Conservation (phyloP, 306 rosid species). For the Macrotyloma uniflorum region DNA sequence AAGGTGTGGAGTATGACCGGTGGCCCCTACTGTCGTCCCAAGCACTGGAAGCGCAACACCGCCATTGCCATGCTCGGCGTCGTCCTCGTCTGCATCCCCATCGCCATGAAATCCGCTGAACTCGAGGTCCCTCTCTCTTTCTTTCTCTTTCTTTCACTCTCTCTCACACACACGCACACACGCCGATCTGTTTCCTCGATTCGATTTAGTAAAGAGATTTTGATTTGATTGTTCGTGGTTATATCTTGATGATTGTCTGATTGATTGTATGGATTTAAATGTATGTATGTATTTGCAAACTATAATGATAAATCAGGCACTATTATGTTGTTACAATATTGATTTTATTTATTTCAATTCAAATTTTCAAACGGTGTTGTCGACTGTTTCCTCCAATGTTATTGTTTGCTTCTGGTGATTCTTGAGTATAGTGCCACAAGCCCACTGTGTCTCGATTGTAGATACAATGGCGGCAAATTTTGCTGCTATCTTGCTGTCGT, state of each 20-base stretch:
- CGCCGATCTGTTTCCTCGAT: not conserved
- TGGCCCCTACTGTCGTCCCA: constrained; percentile 92
- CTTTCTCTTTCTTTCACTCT: constrained; percentile 29
- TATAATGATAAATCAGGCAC: not conserved
- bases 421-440: not conserved
- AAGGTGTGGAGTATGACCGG: constrained; percentile 98
- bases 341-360: constrained; percentile 22
- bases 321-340: not conserved
- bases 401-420: not conserved
- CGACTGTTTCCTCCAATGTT: not conserved
- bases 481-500: not conserved
- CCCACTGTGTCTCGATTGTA: not conserved
- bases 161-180: not conserved
- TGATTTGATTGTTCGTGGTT: not conserved
- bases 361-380: not conserved
- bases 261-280: not conserved
- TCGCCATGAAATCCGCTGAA: constrained; percentile 93
- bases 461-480: not conserved
- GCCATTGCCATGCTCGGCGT: constrained; percentile 89
- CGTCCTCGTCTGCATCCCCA: constrained; percentile 87
- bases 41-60: constrained; percentile 96
- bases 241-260: not conserved
- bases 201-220: not conserved
- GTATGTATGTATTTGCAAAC: not conserved
- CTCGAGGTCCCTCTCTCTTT: constrained; percentile 67